Evolutionary conservation across 805 yeast species (phyloP).

Genomic region (Pichia thaimueangensis): DNA sequence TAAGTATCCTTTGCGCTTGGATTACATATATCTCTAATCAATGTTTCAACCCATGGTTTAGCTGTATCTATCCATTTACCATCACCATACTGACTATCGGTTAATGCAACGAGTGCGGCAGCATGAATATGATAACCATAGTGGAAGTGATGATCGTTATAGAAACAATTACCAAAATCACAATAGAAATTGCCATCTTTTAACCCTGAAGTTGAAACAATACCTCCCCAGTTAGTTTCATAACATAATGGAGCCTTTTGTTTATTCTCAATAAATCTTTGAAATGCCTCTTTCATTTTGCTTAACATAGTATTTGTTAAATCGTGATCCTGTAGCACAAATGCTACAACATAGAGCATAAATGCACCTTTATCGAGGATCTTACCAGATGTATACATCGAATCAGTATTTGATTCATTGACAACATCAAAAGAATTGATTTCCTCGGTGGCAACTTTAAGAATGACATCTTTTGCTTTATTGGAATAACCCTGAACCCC

Average conservation of each 20-base stretch:
- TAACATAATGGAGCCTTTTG: conserved; percentile 73
- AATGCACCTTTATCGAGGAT: conserved; percentile 85
- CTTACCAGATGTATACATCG: conserved; percentile 91
- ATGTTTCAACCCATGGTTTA: conserved; percentile 51
- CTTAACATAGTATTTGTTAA: conserved; percentile 48
- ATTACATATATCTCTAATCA: conserved; percentile 64
- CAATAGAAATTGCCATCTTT: conserved; percentile 30
- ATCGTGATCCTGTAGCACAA: conserved; percentile 49
- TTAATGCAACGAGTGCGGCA: conserved; percentile 70
- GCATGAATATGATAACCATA: conserved; percentile 80
- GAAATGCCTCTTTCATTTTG: conserved; percentile 60
- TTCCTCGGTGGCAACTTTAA: conserved; percentile 46
- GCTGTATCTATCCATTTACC: conserved; percentile 45
- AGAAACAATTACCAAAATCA: conserved; percentile 69
- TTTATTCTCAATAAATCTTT: conserved; percentile 58
- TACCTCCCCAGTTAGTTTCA: conserved; percentile 74
- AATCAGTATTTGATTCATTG: conserved; percentile 59
- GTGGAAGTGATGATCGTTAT: conserved; percentile 86
- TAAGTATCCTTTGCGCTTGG: conserved; percentile 45
- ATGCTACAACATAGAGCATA: conserved; percentile 66
- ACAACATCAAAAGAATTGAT: conserved; percentile 45
- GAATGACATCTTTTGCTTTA: conserved; percentile 36
- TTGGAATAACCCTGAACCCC: conserved; percentile 32
- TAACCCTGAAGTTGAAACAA: conserved; percentile 60
- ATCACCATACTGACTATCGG: conserved; percentile 44